These are phyloP conservation scores for Bruguiera sexangula DNA, from an alignment of 345 rosid genomes.

Conservation along the genomic window DNA sequence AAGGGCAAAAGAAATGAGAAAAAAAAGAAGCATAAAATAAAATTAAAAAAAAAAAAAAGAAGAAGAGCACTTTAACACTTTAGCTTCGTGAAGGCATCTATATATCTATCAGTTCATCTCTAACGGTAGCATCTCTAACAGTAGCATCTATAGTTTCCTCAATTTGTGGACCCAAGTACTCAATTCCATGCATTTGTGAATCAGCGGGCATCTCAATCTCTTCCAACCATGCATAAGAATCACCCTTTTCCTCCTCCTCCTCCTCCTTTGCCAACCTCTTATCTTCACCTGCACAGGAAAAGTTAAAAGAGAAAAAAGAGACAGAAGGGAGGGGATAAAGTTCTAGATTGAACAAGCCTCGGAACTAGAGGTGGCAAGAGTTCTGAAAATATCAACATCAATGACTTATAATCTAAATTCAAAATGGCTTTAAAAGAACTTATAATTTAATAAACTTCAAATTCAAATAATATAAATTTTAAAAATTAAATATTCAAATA, in stretches of 20 bases:
- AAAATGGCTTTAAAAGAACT: no score
- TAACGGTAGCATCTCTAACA: slow-evolving; percentile 4
- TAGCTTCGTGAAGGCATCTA: neutral
- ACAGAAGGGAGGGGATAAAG: no score
- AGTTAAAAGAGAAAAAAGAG: neutral
- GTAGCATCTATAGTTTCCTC: slow-evolving; percentile 8
- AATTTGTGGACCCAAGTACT: slow-evolving; percentile 57
- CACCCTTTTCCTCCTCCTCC: neutral
- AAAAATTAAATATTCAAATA: no score
- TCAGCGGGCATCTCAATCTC: slow-evolving; percentile 56
- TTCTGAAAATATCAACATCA: no score
- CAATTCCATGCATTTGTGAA: slow-evolving; percentile 49
- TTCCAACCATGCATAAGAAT: slow-evolving; percentile 42
- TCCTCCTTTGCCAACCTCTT: slow-evolving; percentile 13
- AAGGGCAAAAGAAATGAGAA: neutral
- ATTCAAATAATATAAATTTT: no score
- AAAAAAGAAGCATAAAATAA: neutral
- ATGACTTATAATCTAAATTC: no score
- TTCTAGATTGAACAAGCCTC: no score
- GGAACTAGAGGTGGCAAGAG: no score
- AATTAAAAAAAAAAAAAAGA: neutral
- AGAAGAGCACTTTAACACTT: neutral
- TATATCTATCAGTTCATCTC: neutral
- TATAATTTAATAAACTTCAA: no score
- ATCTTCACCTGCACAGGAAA: slow-evolving; percentile 40